Evolutionary conservation across 1,139 yeast genomes (phyloP).

Genomic region (Citeromyces hawaiiensis): DNA sequence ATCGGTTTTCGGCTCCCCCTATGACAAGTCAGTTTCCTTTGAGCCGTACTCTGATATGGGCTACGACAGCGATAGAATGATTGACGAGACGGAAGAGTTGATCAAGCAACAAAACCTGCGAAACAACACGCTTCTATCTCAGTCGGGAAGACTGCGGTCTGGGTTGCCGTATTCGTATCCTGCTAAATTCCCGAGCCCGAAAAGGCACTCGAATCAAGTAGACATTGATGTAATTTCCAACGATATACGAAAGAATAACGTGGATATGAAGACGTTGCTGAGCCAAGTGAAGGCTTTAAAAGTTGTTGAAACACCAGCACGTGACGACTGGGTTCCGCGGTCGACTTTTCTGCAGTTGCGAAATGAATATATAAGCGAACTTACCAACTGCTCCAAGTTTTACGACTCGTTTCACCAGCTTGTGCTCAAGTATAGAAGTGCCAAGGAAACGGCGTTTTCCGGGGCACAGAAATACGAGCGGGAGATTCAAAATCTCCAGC

Average conservation of each 20-base stretch:
- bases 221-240: background rate
- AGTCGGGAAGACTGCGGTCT: background rate
- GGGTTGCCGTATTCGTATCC: background rate
- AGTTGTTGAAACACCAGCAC: background rate
- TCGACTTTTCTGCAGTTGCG: constrained; percentile 20
- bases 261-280: background rate
- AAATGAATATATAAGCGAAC: constrained; percentile 20
- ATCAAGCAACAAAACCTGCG: background rate
- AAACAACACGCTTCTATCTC: background rate
- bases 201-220: background rate
- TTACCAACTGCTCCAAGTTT: constrained; percentile 18
- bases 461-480: background rate
- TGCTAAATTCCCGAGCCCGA: background rate
- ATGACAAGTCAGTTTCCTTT: background rate
- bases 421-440: constrained; percentile 25
- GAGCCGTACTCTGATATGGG: background rate
- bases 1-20: background rate
- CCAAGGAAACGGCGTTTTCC: constrained; percentile 14
- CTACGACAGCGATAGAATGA: background rate
- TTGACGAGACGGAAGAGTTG: background rate
- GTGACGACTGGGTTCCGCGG: constrained; percentile 6
- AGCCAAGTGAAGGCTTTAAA: background rate
- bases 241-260: background rate
- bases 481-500: background rate
- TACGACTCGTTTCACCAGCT: constrained; percentile 18